Evolutionary conservation across 139 green algal genomes (phyloP).

Genomic region (Mychonastes homosphaera): DNA sequence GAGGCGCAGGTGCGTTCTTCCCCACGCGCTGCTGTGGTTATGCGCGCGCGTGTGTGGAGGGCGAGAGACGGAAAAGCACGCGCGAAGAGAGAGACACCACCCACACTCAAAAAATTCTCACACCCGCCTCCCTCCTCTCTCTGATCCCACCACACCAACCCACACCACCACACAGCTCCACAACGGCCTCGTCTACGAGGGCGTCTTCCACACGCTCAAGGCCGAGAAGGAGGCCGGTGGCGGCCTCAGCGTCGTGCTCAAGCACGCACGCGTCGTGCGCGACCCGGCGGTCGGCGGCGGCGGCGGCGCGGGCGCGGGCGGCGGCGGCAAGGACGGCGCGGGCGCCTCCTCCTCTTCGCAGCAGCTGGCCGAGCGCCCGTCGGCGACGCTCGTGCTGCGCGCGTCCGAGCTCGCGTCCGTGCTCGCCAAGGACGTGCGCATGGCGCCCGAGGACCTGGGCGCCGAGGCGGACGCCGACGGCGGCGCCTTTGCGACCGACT

Average conservation of each 20-base stretch:
- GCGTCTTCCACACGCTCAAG: constrained; percentile 49
- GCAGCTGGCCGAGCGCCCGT: constrained; percentile 28
- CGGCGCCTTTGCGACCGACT: constrained; percentile 61
- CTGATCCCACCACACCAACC: background rate
- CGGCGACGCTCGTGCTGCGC: constrained; percentile 29
- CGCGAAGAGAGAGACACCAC: background rate
- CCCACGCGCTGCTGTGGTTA: background rate
- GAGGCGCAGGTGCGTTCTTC: constrained; percentile 44
- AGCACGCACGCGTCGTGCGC: constrained; percentile 38
- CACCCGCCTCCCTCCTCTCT: background rate
- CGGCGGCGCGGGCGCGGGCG: no score
- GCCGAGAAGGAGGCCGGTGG: constrained; percentile 10
- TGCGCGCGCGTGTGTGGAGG: background rate
- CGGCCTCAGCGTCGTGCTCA: constrained; percentile 35
- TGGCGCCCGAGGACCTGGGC: constrained; percentile 46
- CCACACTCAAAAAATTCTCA: constrained; percentile 1
- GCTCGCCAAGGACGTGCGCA: constrained; percentile 49
- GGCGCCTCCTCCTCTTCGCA: no score
- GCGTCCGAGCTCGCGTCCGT: constrained; percentile 38
- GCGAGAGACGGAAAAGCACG: background rate
- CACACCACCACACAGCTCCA: constrained; percentile 27
- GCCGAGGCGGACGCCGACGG: constrained; percentile 26
- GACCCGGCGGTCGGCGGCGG: no score
- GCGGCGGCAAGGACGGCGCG: constrained; percentile 12
- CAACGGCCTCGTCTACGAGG: constrained; percentile 50